A percentile compares a stretch with the other conserved stretches of the same genome.
phyloP scores from a whole-genome alignment of 331 rosid species.

The Quercus phellos region DNA sequence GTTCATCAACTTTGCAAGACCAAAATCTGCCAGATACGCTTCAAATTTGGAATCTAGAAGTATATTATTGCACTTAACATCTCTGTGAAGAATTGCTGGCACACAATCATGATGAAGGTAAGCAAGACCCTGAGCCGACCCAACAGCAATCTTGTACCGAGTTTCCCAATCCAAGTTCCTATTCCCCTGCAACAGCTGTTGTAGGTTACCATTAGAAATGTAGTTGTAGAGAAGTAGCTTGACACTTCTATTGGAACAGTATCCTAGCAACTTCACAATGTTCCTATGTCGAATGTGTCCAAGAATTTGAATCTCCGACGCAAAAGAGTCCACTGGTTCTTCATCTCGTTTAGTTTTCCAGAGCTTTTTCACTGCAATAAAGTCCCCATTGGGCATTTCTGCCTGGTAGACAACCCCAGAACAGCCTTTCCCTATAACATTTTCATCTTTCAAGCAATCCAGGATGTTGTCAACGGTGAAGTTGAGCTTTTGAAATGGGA shows the following conservation, averaged over 20 bases:
- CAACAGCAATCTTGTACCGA: slow-evolving; percentile 86
- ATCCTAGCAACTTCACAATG: slow-evolving; percentile 81
- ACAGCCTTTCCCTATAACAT: slow-evolving; percentile 83
- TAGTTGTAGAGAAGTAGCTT: slow-evolving; percentile 86
- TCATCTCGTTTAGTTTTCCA: slow-evolving; percentile 83
- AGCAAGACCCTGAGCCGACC: slow-evolving; percentile 83
- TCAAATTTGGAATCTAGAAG: slow-evolving; percentile 76
- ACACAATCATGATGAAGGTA: slow-evolving; percentile 94
- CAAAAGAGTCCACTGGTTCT: slow-evolving; percentile 68
- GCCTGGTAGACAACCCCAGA: slow-evolving; percentile 83
- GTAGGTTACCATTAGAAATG: slow-evolving; percentile 80
- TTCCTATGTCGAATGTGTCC: slow-evolving; percentile 89
- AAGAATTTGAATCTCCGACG: slow-evolving; percentile 89
- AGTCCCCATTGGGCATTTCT: slow-evolving; percentile 71
- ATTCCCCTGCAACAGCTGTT: slow-evolving; percentile 68
- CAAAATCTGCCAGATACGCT: slow-evolving; percentile 86
- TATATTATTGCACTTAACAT: slow-evolving; percentile 90
- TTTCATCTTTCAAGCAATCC: slow-evolving; percentile 80
- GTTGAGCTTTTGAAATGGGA: slow-evolving; percentile 82
- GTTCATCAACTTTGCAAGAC: slow-evolving; percentile 80
- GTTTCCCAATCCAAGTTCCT: slow-evolving; percentile 87
- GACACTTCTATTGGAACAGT: slow-evolving; percentile 77
- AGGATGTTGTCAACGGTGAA: slow-evolving; percentile 68
- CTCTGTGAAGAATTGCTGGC: slow-evolving; percentile 86
- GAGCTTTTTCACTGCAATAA: slow-evolving; percentile 86